These are phyloP conservation scores for Chrysoporthe puriensis DNA, from an alignment of 2,329 filamentous ascomycete species.

Conservation along the genomic window DNA sequence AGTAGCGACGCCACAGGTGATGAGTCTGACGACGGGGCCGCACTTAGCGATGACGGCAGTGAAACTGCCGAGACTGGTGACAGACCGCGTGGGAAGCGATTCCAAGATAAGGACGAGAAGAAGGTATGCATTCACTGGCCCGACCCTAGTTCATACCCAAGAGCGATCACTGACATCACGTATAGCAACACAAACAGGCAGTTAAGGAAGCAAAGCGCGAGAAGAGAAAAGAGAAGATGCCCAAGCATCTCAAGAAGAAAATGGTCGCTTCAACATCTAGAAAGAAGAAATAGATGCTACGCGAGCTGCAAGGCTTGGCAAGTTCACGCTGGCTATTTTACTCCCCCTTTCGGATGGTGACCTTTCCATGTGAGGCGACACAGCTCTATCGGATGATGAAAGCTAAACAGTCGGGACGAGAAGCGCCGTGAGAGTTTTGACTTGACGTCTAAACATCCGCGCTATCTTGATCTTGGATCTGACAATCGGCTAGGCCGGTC, in stretches of 20 bases:
- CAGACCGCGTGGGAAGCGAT: constrained; percentile 76
- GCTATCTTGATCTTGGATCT: constrained; percentile 37
- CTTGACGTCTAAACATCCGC: constrained; percentile 45
- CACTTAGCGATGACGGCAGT: constrained; percentile 46
- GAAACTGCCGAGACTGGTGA: constrained; percentile 67
- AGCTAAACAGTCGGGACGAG: constrained; percentile 29
- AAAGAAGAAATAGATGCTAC: constrained; percentile 60
- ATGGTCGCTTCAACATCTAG: constrained; percentile 66
- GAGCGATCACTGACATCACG: constrained; percentile 27
- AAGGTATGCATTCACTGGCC: constrained; percentile 52
- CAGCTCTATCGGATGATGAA: constrained; percentile 36
- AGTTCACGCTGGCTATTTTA: constrained; percentile 30
- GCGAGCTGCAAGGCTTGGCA: background rate
- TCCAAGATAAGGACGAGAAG: constrained; percentile 91
- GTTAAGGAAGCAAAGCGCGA: constrained; percentile 96
- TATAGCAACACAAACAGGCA: constrained; percentile 74
- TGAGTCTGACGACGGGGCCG: constrained; percentile 53
- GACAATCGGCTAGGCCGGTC: constrained; percentile 41
- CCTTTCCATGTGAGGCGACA: background rate
- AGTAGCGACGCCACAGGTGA: constrained; percentile 45
- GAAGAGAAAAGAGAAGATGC: constrained; percentile 92
- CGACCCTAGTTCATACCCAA: background rate
- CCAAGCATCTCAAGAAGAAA: constrained; percentile 94
- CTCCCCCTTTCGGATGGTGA: background rate
- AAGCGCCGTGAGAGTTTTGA: constrained; percentile 30